Conservation (phyloP, 179 eudicot genomes). For the Carnegiea gigantea region DNA sequence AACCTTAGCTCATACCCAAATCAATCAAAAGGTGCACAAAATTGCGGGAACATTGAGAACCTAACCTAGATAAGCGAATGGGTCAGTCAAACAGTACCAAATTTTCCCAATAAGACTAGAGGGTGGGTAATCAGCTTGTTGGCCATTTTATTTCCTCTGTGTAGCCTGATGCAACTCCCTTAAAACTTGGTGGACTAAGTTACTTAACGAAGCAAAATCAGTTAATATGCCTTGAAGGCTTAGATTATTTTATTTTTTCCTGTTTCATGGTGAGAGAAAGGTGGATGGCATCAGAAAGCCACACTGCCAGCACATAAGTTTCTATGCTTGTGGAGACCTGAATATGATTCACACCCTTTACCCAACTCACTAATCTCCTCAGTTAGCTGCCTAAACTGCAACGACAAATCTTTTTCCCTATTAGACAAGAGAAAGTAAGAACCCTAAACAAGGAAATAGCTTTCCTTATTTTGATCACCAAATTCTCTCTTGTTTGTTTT, state of each 20-base stretch:
- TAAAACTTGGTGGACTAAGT: background rate
- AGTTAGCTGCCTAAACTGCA: background rate
- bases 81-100: background rate
- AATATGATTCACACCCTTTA: background rate
- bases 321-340: background rate
- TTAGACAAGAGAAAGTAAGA: background rate
- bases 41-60: background rate
- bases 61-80: background rate
- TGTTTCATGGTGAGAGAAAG: background rate
- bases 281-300: background rate
- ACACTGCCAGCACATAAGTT: background rate
- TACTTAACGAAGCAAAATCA: background rate
- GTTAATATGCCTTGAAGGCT: background rate
- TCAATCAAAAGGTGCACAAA: background rate
- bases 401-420: no score
- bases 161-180: background rate
- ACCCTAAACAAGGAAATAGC: no score
- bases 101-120: background rate
- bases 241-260: background rate
- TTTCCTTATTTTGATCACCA: no score
- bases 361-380: background rate
- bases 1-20: no score
- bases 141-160: background rate
- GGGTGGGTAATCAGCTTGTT: background rate
- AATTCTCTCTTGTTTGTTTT: no score